These are phyloP conservation scores for Geotrichum ghanense DNA, from an alignment of 805 yeast genomes.

Conservation along the genomic window DNA sequence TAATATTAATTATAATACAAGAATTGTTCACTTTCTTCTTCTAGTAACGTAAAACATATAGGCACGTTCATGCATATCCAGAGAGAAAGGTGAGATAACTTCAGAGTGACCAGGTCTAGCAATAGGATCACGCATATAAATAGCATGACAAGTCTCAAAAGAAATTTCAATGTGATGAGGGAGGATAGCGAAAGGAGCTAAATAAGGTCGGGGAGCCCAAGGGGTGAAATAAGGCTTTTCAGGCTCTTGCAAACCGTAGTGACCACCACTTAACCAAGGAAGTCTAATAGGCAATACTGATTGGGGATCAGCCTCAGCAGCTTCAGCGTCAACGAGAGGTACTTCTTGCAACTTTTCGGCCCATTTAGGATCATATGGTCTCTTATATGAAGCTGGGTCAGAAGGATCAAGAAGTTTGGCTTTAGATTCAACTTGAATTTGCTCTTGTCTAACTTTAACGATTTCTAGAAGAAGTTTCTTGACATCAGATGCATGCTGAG, in stretches of 20 bases:
- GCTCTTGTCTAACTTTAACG: conserved; percentile 18
- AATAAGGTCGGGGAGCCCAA: conserved; percentile 89
- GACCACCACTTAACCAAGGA: conserved; percentile 70
- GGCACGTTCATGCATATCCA: conserved; percentile 80
- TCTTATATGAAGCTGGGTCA: conserved; percentile 16
- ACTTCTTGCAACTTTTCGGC: conserved; percentile 34
- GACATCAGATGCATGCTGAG: conserved; percentile 12
- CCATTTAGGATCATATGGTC: conserved; percentile 43
- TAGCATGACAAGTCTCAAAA: conserved; percentile 87
- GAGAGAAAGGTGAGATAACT: conserved; percentile 81
- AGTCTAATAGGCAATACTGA: conserved; percentile 39
- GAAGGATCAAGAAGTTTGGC: conserved; percentile 7
- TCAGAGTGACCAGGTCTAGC: conserved; percentile 96
- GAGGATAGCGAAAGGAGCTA: conserved; percentile 83
- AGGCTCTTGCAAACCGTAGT: conserved; percentile 72
- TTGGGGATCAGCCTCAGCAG: conserved; percentile 36
- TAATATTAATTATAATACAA: neutral
- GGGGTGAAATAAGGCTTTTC: conserved; percentile 86
- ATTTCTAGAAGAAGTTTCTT: conserved; percentile 23
- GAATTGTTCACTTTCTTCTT: conserved; percentile 22
- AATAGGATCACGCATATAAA: conserved; percentile 93
- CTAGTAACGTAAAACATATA: conserved; percentile 65
- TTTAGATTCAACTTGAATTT: conserved; percentile 9
- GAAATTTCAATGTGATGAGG: conserved; percentile 90
- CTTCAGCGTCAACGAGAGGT: conserved; percentile 33